Evolutionary conservation across 1,284 basidiomycete genomes (phyloP), one percentile per base, ranked within the genome.

Genomic region (Jaminaea rosea): DNA sequence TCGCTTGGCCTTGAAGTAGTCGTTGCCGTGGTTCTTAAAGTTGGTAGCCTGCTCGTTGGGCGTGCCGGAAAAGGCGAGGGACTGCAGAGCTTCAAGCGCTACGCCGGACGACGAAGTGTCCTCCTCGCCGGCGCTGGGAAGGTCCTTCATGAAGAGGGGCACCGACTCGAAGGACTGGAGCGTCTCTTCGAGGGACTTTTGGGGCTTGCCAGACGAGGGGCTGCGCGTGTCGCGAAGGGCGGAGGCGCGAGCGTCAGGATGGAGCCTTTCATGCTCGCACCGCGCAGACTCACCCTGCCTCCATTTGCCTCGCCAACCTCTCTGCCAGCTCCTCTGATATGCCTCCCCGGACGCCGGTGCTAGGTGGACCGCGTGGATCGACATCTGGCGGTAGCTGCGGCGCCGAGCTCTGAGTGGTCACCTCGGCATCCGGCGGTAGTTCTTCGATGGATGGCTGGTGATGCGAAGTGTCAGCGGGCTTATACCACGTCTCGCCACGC

Each of bases 21-120:
- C 88, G 73, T 96, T 96, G 2, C 90, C 93, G 74, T 96, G 89
- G 49, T 87, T 82, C 75, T 96, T 96, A 76, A 96, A 96, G 73
- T 88, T 92, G 57, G 82, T 79, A 0, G 92, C 89, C 60, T 89
- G 80, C 75, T 98, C 93, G 78, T 96, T 87, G 27, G 91, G 86
- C 23, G 88, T 86, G 10, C 91, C 93, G 17, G 97, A 91, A 73
- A 91, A 81, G 2, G 82, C 83, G 24, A 98, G 80, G 61, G 82
- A 85, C 74, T 92, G 88, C 31, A 98, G 75, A 3, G 93, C 94
- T 53, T 85, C 83, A 15, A 98, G 68, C 1, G 84, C 65, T 10
- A 79, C 78, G 8, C 85, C 84, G 21, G 75, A 76, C 10, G 47
- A 44, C 1, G 80, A 79, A 1, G 27, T 26, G n/a, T 47, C 52